phyloP scores from a whole-genome alignment of 768 basidiomycete species.

The Leccinum subgranulosum region DNA sequence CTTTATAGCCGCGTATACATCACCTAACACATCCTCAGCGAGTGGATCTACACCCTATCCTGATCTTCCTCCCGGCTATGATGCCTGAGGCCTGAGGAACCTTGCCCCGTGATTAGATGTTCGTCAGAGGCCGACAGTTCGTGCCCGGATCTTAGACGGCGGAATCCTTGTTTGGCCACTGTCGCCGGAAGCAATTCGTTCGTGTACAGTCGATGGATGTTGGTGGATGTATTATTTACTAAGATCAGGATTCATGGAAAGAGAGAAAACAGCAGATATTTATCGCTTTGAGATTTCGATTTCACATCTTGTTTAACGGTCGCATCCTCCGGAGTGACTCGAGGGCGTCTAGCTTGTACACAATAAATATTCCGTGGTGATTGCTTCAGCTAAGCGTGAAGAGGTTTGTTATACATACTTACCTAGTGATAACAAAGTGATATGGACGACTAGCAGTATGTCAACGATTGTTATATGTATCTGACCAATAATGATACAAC shows the following conservation, averaged over 20 bases:
- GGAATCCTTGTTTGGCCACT: neutral
- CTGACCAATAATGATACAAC: slow-evolving; percentile 16
- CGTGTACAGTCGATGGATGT: neutral
- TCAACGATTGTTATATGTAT: neutral
- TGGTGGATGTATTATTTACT: neutral
- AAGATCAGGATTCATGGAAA: neutral
- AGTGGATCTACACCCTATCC: slow-evolving; percentile 14
- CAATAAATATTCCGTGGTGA: neutral
- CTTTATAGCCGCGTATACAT: slow-evolving; percentile 29
- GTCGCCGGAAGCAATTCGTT: neutral
- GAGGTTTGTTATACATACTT: neutral
- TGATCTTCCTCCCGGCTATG: slow-evolving; percentile 31
- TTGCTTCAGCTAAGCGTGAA: neutral
- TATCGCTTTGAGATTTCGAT: neutral
- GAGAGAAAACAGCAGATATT: neutral
- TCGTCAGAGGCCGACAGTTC: neutral
- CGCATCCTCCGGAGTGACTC: neutral
- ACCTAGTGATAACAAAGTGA: neutral
- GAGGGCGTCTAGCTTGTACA: neutral
- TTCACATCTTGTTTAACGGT: neutral
- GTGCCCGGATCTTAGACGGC: neutral
- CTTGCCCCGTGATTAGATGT: neutral
- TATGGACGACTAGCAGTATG: neutral
- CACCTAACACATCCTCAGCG: slow-evolving; percentile 18
- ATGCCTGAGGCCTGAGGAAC: slow-evolving; percentile 14